Base-by-base conservation (phyloP, 257 asterid genomes). In the Nicotiana knightiana region DNA sequence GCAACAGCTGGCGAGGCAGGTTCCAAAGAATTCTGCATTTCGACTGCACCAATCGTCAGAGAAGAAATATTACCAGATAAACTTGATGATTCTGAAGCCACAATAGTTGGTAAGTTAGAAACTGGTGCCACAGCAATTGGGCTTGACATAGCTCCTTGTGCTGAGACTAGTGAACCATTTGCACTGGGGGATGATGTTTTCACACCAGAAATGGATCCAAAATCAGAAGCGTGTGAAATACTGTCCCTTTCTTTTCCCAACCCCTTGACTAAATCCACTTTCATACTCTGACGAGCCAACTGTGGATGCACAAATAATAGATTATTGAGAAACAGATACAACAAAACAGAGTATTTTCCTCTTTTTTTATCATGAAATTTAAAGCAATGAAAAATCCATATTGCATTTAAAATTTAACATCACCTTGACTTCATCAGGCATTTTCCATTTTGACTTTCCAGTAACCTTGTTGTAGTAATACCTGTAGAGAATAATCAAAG, bases 341-440 rank as follows among this genome's bases (percentile, higher is more conserved):
- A 59, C 33, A 70, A 82, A 65, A 26, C 51, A 73, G 66, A 53
- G 58, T 24, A 81, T 39, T 53, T 65, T 11, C 4, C 28, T 46
- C 59, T 57, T 70, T 43, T 39, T 62, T 70, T 28, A 33, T 58
- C 48, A 1, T 13, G 35, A 16, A 59, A 15, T 11, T 30, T 79
- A 30, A 65, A 58, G 57, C 73, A 62, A 67, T 48, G 55, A 80
- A 63, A 78, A 70, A 82, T 64, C n/a, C 67, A 18, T 83, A 82
- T 66, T 37, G 67, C 82, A 51, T 81, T 77, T 61, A 76, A 79
- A 87, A 85, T 85, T 82, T 80, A 54, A 77, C 68, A 81, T 76
- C 83, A 96, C 97, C 99, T 91, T 90, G 84, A 96, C 88, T 90
- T 94, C 98, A 58, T 90, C 94, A 33, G 99, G 99, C 81, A 93